Evolutionary conservation across 2,329 filamentous ascomycete genomes (phyloP), one percentile per base, ranked within the genome.

Genomic region (Penicillium sp.): DNA sequence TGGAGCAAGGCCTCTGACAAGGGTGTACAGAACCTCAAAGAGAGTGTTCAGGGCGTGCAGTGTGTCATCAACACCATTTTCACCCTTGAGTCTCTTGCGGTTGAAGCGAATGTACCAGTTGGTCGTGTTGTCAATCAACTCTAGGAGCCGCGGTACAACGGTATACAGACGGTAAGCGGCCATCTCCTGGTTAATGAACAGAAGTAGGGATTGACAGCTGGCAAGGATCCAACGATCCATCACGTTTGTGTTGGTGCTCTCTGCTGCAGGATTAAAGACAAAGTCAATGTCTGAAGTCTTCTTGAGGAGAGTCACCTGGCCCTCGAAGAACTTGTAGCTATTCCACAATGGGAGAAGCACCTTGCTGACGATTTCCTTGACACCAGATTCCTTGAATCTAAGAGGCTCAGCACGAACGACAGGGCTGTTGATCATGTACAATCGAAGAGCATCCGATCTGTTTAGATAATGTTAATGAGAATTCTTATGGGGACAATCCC

Each of bases 51-150:
- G 81, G 0, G 93, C 94, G 69, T 96, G 90, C 49, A 88, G 80
- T 11, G 94, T 97, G 71, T 97, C 94, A 14, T 92, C 84, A 24
- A 90, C 76, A 18, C 92, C 91, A 62, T 90, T 86, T 71, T 95
- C 92, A 42, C 92, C 92, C 85, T 96, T 97, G 63, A 96, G 81
- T 53, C 92, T 86, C 74, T 89, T 89, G 53, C 92, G 85, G 79
- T 97, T 97, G 80, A 96, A 95, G 59, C 92, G 85, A 72, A 97
- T 97, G 76, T 97, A 97, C 92, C 92, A 97, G 76, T 97, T 97
- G n/a, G 92, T 97, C 4, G 90, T 92, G 76, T 95, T 92, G 69
- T 97, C 93, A 62, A 97, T 95, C 68, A 96, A 83, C 56, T 83
- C 83, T 18, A 96, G 82, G 58, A 97, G 78, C 61, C 89, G 84